Base-by-base conservation (phyloP, 2,329 filamentous ascomycete genomes). In the Aschersonia sp. region DNA sequence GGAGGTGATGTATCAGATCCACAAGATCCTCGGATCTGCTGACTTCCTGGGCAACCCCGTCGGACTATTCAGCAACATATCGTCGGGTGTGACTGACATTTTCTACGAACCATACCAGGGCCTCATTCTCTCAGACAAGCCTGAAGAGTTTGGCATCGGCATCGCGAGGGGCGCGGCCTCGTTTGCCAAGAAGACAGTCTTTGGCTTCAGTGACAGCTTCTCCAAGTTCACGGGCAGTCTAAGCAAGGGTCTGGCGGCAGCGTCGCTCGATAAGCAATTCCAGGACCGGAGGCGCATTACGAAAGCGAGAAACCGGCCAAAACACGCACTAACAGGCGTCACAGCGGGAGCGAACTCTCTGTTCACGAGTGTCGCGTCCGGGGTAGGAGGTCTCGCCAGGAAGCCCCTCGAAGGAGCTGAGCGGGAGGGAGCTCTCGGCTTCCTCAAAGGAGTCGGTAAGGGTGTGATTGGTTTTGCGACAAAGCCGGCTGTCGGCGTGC, bases 61-160 rank as follows among this genome's bases (percentile, higher is more conserved):
- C 12, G 92, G 92, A 43, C 72, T 98, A 43, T 98, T 98, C 80
- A 97, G 94, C 70, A 98, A 91, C 61, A 85, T 98, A 65, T 94
- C 88, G 57, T 98, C 92, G 44, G 92, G 94, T 56, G 87, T 98
- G 47, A 89, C 87, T 28, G 92, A 96, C 62, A 95, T 98, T 61
- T 98, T 98, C 70, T 98, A 98, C 72, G 94, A 98, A 63, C 92
- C 92, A 40, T 98, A 98, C 68, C 92, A 98, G 69, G 87, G 94
- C 29, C 78, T 98, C 45, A 94, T 98, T 63, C 87, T 94, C 74
- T 94, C 89, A 1, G 92, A 98, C 63, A 80, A 86, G 55, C 94
- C 92, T 2, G 91, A 97, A 64, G 91, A 98, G 54, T 82, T 98
- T 48, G 94, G 92, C 28, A 74, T 94, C 41, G 92, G 92, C 20